phyloP scores from a whole-genome alignment of 371 early-diverging fungal genomes.

The Rhizopus sp. region DNA sequence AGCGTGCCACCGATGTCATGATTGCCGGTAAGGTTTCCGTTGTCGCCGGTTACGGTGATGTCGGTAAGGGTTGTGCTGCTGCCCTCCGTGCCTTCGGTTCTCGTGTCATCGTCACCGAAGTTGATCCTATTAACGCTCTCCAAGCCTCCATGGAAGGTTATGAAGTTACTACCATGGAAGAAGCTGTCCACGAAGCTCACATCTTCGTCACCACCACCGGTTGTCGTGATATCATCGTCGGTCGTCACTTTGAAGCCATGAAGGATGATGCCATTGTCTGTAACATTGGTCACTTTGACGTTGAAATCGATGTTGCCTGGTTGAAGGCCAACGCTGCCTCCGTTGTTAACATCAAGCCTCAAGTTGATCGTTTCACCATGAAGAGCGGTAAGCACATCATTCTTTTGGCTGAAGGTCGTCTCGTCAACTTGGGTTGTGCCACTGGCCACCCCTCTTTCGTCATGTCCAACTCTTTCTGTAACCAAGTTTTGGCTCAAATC shows the following conservation, averaged over 20 bases:
- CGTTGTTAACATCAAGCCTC: conserved; percentile 96
- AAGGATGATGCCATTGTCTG: conserved; percentile 99
- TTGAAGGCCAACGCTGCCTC: conserved; percentile 92
- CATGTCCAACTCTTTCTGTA: conserved; percentile 99
- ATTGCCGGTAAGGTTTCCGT: conserved; percentile 99
- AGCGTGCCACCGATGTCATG: conserved; percentile 99
- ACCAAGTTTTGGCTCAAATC: conserved; percentile 98
- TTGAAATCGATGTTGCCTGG: conserved; percentile 99
- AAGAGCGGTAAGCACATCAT: conserved; percentile 94
- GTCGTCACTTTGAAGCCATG: conserved; percentile 90
- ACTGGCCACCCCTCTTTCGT: conserved; percentile 99
- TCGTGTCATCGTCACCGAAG: conserved; percentile 96
- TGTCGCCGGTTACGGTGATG: conserved; percentile 99
- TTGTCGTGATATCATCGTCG: conserved; percentile 97
- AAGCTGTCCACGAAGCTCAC: conserved; percentile 88
- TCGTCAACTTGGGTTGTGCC: conserved; percentile 99
- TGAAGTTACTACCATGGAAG: conserved; percentile 98
- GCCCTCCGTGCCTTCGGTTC: conserved; percentile 99
- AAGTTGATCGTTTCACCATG: conserved; percentile 97
- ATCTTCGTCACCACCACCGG: conserved; percentile 99
- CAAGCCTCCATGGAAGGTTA: conserved; percentile 99
- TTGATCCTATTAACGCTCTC: conserved; percentile 99
- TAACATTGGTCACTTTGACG: conserved; percentile 99
- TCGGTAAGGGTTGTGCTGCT: conserved; percentile 99
- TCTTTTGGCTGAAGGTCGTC: conserved; percentile 97